These are phyloP conservation scores for Sporothrix humicola DNA, from an alignment of 2,329 filamentous ascomycete species.

Conservation along the genomic window DNA sequence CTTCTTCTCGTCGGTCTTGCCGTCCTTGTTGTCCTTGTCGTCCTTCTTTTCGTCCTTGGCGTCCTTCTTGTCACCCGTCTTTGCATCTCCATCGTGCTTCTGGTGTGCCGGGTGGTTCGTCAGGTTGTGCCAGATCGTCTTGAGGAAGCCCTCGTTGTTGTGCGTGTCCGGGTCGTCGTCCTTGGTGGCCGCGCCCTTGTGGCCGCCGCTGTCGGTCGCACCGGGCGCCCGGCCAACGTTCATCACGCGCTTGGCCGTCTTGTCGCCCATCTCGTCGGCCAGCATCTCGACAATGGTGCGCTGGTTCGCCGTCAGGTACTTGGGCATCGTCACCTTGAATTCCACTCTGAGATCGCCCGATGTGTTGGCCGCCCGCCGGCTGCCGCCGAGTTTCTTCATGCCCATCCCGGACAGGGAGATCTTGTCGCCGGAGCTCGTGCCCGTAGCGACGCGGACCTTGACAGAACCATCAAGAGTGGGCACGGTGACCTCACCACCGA, in stretches of 20 bases:
- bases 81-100: slow-evolving; percentile 42
- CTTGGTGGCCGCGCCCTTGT: slow-evolving; percentile 5
- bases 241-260: slow-evolving; percentile 91
- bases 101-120: slow-evolving; percentile 73
- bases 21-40: slow-evolving; percentile 41
- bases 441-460: slow-evolving; percentile 87
- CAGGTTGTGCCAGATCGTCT: slow-evolving; percentile 89
- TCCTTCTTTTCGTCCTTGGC: slow-evolving; percentile 29
- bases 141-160: slow-evolving; percentile 87
- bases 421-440: slow-evolving; percentile 89
- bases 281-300: slow-evolving; percentile 93
- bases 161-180: slow-evolving; percentile 55
- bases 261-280: slow-evolving; percentile 93
- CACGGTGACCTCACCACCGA: slow-evolving; percentile 87
- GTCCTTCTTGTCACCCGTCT: slow-evolving; percentile 13
- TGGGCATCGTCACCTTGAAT: slow-evolving; percentile 94
- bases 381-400: slow-evolving; percentile 78
- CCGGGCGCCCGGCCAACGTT: slow-evolving; percentile 62
- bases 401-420: slow-evolving; percentile 89
- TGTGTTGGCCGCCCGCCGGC: slow-evolving; percentile 67
- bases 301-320: slow-evolving; percentile 90
- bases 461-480: slow-evolving; percentile 91
- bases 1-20: slow-evolving; percentile 31
- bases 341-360: slow-evolving; percentile 89
- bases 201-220: slow-evolving; percentile 39